Conservation (phyloP, 2,329 filamentous ascomycete species). For the Phyllosticta citrichinensis region DNA sequence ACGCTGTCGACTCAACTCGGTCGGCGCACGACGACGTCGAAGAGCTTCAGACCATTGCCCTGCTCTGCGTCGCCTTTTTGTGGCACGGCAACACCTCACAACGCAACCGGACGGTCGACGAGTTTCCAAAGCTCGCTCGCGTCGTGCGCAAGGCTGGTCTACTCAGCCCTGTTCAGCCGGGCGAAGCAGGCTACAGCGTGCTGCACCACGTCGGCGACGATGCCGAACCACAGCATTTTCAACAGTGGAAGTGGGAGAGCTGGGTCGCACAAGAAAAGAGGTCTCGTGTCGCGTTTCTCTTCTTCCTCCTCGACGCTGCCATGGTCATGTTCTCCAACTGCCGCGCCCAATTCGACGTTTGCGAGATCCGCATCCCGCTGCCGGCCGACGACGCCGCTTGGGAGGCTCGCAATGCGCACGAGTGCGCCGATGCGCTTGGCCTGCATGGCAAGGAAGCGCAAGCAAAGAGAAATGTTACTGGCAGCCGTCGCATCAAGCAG, state of each 20-base stretch:
- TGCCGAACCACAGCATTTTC: slow-evolving; percentile 14
- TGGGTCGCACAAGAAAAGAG: slow-evolving; percentile 67
- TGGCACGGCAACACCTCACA: slow-evolving; percentile 63
- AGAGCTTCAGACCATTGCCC: slow-evolving; percentile 56
- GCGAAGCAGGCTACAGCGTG: slow-evolving; percentile 43
- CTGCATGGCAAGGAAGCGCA: slow-evolving; percentile 49
- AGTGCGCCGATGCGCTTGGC: slow-evolving; percentile 57
- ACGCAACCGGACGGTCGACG: slow-evolving; percentile 50
- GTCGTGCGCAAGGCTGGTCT: slow-evolving; percentile 50
- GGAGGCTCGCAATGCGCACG: slow-evolving; percentile 51
- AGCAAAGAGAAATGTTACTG: slow-evolving; percentile 47
- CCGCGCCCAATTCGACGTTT: slow-evolving; percentile 51
- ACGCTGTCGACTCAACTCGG: slow-evolving; percentile 22
- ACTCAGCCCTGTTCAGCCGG: slow-evolving; percentile 41
- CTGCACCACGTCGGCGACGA: slow-evolving; percentile 47
- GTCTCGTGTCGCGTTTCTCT: slow-evolving; percentile 53
- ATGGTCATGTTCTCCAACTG: slow-evolving; percentile 63
- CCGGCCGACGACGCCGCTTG: slow-evolving; percentile 65
- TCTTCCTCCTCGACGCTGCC: slow-evolving; percentile 55
- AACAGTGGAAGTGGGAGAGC: slow-evolving; percentile 52
- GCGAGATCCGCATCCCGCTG: slow-evolving; percentile 57
- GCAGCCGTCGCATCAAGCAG: slow-evolving; percentile 54
- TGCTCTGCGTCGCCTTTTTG: slow-evolving; percentile 52
- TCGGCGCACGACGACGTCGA: slow-evolving; percentile 41
- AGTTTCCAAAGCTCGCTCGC: slow-evolving; percentile 47